Evolutionary conservation across 2,329 filamentous ascomycete genomes (phyloP).

Genomic region (Colletotrichum aenigma): DNA sequence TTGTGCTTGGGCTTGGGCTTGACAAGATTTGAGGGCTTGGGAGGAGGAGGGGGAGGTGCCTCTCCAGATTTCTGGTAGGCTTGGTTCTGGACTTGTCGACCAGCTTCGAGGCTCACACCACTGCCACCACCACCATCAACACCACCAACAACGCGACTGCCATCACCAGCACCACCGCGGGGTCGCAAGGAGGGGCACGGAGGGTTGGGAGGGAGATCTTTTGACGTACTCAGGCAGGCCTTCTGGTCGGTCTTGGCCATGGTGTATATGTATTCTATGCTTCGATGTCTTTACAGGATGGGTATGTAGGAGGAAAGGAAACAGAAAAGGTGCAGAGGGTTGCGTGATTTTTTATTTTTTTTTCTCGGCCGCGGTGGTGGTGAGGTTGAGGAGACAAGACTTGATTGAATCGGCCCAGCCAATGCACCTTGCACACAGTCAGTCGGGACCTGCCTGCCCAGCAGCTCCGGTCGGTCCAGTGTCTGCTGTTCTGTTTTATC

Average conservation of each 20-base stretch:
- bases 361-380: slow-evolving; percentile 23
- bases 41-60: slow-evolving; percentile 19
- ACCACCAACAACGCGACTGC: neutral
- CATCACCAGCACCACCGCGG: slow-evolving; percentile 3
- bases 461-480: neutral
- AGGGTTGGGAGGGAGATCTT: slow-evolving; percentile 33
- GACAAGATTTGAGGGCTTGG: neutral
- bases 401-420: slow-evolving; percentile 19
- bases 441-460: neutral
- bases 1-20: neutral
- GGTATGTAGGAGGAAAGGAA: neutral
- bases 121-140: neutral
- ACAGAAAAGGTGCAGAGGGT: neutral
- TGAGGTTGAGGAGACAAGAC: slow-evolving; percentile 22
- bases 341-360: slow-evolving; percentile 35
- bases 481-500: slow-evolving; percentile 14
- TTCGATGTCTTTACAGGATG: slow-evolving; percentile 2
- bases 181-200: slow-evolving; percentile 18
- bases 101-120: neutral
- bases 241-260: slow-evolving; percentile 64
- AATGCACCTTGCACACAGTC: slow-evolving; percentile 1
- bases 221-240: slow-evolving; percentile 65
- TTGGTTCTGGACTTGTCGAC: neutral
- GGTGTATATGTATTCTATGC: slow-evolving; percentile 24
- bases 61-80: neutral